Base-by-base conservation (phyloP, 1,284 basidiomycete genomes). In the Xerocomus nothofagi region DNA sequence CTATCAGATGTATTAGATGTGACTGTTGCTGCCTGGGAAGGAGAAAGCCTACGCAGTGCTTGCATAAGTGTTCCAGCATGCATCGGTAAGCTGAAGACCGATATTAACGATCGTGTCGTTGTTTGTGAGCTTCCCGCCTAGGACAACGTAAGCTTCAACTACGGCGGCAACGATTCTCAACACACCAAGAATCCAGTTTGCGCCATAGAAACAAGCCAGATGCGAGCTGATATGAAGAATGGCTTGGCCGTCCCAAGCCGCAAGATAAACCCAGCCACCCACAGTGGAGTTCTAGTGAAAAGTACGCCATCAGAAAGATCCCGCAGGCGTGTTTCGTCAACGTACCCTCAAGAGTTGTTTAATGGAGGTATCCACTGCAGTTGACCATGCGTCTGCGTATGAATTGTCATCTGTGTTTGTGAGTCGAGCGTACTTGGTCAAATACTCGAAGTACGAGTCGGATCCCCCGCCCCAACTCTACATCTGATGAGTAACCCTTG, bases 61-160 rank as follows among this genome's bases (percentile, higher is more conserved):
- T 4, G 79, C 78, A 59, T 88, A 88, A 1, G 86, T 88, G 61
- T 88, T 88, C 82, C 84, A 85, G 71, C 86, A 89, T 6, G 76
- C 80, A 48, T 88, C 85, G 26, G 77, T 77, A 18, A 88, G 71
- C 23, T 77, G 58, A 42, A 89, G 73, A 4, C 74, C 87, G 33
- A 78, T 71, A 34, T 83, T 62, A 47, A 88, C 74, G 54, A 88
- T 84, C 0, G 85, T 86, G 21, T 82, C 69, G 53, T 89, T 88
- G 60, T 86, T 79, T 30, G 84, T 58, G 30, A 88, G 57, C 52
- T 75, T 77, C 4, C 86, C 86, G 14, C 86, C 85, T 79, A 40
- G 17, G 17, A 36, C 3, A 7, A 24, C 11, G 14, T 58, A 12
- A 59, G 47, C 11, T 26, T 39, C 21, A 17, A 34, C 46, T 6